phyloP scores from a whole-genome alignment of 306 rosid genomes.

The Rosa lucieae region DNA sequence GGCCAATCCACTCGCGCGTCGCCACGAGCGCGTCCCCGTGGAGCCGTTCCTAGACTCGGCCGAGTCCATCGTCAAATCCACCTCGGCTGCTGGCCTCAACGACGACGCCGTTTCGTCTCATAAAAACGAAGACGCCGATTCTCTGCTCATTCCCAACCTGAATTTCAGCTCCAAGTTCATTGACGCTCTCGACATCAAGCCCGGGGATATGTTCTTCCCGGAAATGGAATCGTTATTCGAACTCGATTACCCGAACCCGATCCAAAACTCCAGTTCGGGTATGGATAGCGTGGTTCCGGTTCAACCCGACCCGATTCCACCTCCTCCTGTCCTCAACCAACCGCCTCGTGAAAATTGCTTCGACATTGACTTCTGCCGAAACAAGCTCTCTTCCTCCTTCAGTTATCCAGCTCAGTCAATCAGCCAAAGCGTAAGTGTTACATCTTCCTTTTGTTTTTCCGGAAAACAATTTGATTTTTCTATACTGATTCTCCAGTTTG shows the following conservation, averaged over 20 bases:
- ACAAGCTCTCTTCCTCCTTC: constrained; percentile 75
- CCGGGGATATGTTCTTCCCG: constrained; percentile 54
- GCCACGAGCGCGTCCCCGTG: constrained; percentile 92
- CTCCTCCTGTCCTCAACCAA: constrained; percentile 22
- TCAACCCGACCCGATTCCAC: constrained; percentile 43
- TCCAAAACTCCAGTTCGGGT: constrained; percentile 31
- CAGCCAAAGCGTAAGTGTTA: constrained; percentile 76
- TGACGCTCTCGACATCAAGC: constrained; percentile 54
- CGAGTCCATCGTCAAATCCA: constrained; percentile 51
- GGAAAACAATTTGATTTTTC: too few relatives aligned
- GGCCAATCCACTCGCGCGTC: constrained; percentile 80
- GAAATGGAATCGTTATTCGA: constrained; percentile 81
- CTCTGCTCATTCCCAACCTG: constrained; percentile 58
- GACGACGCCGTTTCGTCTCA: constrained; percentile 21
- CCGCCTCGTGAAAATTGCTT: constrained; percentile 37
- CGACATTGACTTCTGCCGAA: constrained; percentile 76
- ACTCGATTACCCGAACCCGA: constrained; percentile 59
- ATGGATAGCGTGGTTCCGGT: constrained; percentile 90
- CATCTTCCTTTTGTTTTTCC: not conserved
- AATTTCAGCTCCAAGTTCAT: constrained; percentile 43
- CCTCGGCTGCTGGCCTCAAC: constrained; percentile 27
- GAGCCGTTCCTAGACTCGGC: constrained; percentile 73
- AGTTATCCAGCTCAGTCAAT: constrained; percentile 62
- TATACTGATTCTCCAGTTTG: not conserved
- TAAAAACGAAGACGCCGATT: constrained; percentile 14